Evolutionary conservation across 139 green algal species (phyloP).

Genomic region (Chlorella sp.): DNA sequence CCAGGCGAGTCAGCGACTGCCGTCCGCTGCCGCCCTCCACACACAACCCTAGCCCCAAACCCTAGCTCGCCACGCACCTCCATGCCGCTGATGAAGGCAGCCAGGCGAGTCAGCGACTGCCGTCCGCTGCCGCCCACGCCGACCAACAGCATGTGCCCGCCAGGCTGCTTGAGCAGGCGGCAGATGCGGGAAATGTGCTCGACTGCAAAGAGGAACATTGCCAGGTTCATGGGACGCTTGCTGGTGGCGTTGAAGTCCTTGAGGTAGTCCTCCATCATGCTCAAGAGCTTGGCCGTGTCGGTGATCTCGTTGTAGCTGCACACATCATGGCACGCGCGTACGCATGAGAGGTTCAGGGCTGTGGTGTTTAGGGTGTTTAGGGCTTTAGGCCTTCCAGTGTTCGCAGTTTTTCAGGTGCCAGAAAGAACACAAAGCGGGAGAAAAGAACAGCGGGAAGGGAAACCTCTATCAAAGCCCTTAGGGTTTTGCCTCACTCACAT

Average conservation of each 20-base stretch:
- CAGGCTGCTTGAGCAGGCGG: slow-evolving; percentile 60
- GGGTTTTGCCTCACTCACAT: slow-evolving; percentile 26
- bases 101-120: slow-evolving; percentile 60
- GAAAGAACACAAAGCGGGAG: neutral
- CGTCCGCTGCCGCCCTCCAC: no score
- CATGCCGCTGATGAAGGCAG: slow-evolving; percentile 61
- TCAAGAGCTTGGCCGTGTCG: slow-evolving; percentile 13
- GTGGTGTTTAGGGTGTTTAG: no score
- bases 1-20: slow-evolving; percentile 52
- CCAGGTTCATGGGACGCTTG: slow-evolving; percentile 74
- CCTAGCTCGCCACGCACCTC: no score
- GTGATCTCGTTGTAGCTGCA: slow-evolving; percentile 19
- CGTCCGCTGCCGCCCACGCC: slow-evolving; percentile 67
- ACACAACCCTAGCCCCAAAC: no score
- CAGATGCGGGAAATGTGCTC: slow-evolving; percentile 64
- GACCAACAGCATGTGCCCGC: slow-evolving; percentile 68
- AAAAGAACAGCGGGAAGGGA: neutral
- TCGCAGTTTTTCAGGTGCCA: neutral
- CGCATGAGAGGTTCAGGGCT: neutral
- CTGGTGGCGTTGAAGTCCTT: slow-evolving; percentile 63
- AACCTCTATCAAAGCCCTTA: neutral
- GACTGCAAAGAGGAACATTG: slow-evolving; percentile 56
- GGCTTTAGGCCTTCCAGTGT: neutral
- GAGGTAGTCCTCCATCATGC: slow-evolving; percentile 60
- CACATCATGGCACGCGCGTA: neutral